Evolutionary conservation across 306 rosid genomes (phyloP), one percentile per base, ranked within the genome.

Genomic region (Pyrus betulifolia): DNA sequence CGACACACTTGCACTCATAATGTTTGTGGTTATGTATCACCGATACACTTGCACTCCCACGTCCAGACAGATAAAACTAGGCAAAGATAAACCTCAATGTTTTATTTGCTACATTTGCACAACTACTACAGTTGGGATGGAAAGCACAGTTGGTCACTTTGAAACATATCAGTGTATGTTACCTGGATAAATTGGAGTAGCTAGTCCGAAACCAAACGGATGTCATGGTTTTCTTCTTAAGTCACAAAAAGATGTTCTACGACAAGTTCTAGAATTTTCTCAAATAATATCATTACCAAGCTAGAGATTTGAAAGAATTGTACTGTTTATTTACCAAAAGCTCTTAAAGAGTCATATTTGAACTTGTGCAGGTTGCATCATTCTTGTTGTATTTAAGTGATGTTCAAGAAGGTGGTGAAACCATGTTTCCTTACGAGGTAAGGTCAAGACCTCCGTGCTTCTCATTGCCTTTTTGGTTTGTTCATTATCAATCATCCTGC

Each of bases 351-450:
- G 19, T 52, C 76, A 5, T 57, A 70, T 65, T 74, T 76, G 51
- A 55, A 52, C 72, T 57, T 28, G 44, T 79, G 81, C 86, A 96
- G 99, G 63, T 87, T 75, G 97, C 97, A 76, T 82, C 97, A 12
- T 96, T 92, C 86, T 85, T 96, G 84, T 72, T 96, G 82, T 96
- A 92, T 86, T 88, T 96, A 77, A 84, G 87, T 28, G 92, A 89
- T 77, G 99, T 96, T 85, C 58, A 79, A 71, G 91, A 89, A 80
- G 99, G 99, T 4, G 99, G 99, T 57, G 93, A 92, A 82, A 91
- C 98, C 74, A 73, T 87, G 90, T 96, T 96, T 81, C 98, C 98
- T 0, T 91, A 78, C 74, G 96, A 96, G 99, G 99, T 90, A 78
- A 87, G 82, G 61, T 70, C 78, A 76, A 76, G 65, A 18, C 57